Evolutionary conservation across 495 filamentous ascomycete genomes (phyloP).

Genomic region (Xylaria sp.): DNA sequence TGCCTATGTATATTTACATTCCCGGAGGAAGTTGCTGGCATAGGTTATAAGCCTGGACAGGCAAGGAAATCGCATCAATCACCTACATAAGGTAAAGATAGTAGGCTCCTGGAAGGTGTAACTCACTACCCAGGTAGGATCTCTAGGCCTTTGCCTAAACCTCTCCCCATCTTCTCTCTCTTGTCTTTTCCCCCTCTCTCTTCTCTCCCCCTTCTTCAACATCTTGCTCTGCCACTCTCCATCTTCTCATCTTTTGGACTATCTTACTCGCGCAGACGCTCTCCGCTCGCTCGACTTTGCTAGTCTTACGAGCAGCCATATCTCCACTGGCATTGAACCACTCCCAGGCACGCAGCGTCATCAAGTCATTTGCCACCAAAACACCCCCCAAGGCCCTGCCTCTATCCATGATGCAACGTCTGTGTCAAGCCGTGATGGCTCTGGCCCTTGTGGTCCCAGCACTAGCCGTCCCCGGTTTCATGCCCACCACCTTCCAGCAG

Average conservation of each 20-base stretch:
- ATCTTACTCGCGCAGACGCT: background rate
- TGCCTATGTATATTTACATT: background rate
- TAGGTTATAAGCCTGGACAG: background rate
- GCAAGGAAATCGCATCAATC: background rate
- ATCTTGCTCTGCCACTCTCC: background rate
- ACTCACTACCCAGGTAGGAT: background rate
- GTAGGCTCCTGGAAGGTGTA: background rate
- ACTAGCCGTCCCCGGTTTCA: constrained; percentile 16
- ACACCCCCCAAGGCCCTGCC: background rate
- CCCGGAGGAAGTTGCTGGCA: background rate
- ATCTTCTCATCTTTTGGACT: constrained; percentile 8
- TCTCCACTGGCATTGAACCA: background rate
- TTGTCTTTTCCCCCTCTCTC: background rate
- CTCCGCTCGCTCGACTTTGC: background rate
- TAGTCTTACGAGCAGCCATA: background rate
- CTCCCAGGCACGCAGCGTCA: background rate
- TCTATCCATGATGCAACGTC: constrained; percentile 10
- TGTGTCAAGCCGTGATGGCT: constrained; percentile 5
- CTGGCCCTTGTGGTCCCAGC: constrained; percentile 17
- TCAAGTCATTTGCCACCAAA: background rate
- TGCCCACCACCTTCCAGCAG: background rate
- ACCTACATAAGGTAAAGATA: background rate
- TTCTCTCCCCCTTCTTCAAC: background rate
- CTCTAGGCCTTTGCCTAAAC: background rate
- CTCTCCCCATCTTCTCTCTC: background rate